Base-by-base conservation (phyloP, 257 asterid genomes). In the Solanum piurae region DNA sequence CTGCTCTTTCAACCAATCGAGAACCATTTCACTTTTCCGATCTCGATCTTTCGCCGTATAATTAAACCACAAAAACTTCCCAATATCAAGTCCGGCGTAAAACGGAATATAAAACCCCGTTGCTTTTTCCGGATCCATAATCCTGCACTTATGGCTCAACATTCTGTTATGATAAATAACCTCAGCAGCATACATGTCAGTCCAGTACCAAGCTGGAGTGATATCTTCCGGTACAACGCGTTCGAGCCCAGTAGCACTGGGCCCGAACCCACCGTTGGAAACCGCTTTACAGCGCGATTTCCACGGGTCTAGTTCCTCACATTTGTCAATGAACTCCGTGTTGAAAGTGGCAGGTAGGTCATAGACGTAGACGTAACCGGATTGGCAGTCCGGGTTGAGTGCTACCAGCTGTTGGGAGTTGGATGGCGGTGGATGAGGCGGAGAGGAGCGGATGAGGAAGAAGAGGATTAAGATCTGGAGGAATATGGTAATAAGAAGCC, bases 21-120 rank as follows among this genome's bases (percentile, higher is more conserved):
- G 90, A 93, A 92, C 86, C 92, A 33, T 87, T 83, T 52, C 25
- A 88, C 94, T 86, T 31, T 84, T 89, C 4, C 85, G 64, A 90
- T 94, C 98, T 42, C 91, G 89, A 60, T 94, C 92, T 37, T 84
- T 82, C 8, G 92, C 86, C 10, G 95, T 93, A 87, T 92, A 92
- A 86, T 91, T 92, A 29, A n/a, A 37, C 95, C 96, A 94, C 4
- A 94, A 66, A 91, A 93, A 84, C 84, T 87, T 93, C 1, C 94
- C 95, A 6, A 93, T 93, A 3, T 93, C 94, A 87, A 94, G 93
- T 9, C 98, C 98, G 10, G 92, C 96, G 88, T 94, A 94, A 33
- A 93, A 94, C 2, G 96, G 96, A 7, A 93, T 90, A 88, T 93
- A 94, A 88, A 89, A 93, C n/a, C 93, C 95, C n/a, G 91, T 23